A percentile compares a stretch with the other conserved stretches of the same genome.
phyloP scores from a whole-genome alignment of 805 yeast species.

The Pichia thaimueangensis region DNA sequence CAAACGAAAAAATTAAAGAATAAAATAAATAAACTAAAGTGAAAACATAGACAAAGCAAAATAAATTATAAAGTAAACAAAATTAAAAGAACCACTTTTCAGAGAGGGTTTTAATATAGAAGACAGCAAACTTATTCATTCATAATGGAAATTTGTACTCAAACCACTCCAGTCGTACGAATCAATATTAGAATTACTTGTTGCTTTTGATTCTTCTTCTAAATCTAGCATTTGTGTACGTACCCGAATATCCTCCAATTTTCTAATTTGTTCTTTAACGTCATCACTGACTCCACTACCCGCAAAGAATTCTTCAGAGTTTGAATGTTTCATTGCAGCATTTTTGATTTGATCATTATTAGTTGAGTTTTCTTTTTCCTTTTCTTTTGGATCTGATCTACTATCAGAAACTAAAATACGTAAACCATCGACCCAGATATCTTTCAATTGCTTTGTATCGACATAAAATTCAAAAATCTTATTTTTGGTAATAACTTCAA shows the following conservation, averaged over 20 bases:
- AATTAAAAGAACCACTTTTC: no score
- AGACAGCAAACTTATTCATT: no score
- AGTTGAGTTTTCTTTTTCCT: conserved; percentile 21
- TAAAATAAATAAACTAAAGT: no score
- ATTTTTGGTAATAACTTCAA: conserved; percentile 18
- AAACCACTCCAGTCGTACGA: not conserved
- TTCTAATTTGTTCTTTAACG: conserved; percentile 38
- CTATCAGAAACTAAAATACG: conserved; percentile 40
- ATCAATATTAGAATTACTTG: conserved; percentile 10
- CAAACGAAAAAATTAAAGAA: no score
- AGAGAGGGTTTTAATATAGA: no score
- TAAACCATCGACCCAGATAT: conserved; percentile 76
- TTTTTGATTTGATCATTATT: not conserved
- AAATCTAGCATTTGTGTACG: conserved; percentile 44
- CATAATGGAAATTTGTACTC: conserved; percentile 7
- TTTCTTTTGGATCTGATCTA: conserved; percentile 27
- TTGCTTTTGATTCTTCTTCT: conserved; percentile 17
- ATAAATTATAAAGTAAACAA: no score
- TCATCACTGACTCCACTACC: conserved; percentile 6
- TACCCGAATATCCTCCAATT: conserved; percentile 39
- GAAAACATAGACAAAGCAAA: no score
- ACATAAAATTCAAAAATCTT: conserved; percentile 53
- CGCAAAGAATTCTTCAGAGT: conserved; percentile 8
- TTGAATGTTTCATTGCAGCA: conserved; percentile 5
- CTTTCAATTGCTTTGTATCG: conserved; percentile 61